phyloP scores from a whole-genome alignment of 2,329 filamentous ascomycete species.

The Balansia obtecta region DNA sequence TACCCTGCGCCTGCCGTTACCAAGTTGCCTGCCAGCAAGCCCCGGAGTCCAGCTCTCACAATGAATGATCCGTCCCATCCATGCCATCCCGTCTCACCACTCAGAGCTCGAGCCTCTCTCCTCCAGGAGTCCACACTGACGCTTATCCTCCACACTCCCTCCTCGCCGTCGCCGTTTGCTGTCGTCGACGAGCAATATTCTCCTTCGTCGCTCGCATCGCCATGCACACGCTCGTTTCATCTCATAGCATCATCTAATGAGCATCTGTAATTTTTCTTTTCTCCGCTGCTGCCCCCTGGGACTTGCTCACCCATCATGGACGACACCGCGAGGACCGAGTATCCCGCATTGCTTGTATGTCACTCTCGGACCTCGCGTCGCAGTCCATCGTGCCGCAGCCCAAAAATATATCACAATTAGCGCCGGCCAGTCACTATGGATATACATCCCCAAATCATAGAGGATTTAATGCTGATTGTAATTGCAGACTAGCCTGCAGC shows the following conservation, averaged over 20 bases:
- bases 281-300: neutral
- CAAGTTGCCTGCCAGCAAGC: neutral
- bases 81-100: neutral
- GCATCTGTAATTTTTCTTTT: slow-evolving; percentile 1
- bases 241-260: slow-evolving; percentile 19
- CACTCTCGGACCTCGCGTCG: slow-evolving; percentile 6
- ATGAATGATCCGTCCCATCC: neutral
- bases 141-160: slow-evolving; percentile 3
- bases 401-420: neutral
- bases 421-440: neutral
- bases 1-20: no score
- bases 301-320: slow-evolving; percentile 44
- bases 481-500: slow-evolving; percentile 63
- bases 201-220: slow-evolving; percentile 5
- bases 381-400: neutral
- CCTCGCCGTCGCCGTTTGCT: slow-evolving; percentile 4
- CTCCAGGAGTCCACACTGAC: neutral
- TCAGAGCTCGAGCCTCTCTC: neutral
- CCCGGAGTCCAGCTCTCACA: neutral
- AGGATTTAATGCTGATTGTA: neutral
- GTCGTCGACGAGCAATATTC: slow-evolving; percentile 7
- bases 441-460: neutral
- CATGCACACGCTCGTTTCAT: slow-evolving; percentile 11
- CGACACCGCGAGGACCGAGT: slow-evolving; percentile 73
- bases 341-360: slow-evolving; percentile 87